phyloP scores from a whole-genome alignment of 108 stramenopile genomes.

The Skeletonema marinoi region DNA sequence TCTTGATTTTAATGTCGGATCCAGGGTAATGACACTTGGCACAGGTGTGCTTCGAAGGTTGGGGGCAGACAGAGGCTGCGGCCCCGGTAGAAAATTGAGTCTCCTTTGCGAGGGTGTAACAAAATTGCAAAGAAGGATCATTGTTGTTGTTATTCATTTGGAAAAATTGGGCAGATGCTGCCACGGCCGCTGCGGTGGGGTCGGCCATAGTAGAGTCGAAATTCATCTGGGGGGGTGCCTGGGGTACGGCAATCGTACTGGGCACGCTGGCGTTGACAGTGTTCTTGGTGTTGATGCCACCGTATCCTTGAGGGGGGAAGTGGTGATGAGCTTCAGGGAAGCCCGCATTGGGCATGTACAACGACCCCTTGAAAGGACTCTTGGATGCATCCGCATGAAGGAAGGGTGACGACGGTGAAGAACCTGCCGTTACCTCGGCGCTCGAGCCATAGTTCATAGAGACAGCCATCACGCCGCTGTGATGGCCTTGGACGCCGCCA shows the following conservation, averaged over 20 bases:
- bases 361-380: neutral
- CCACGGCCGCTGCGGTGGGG: neutral
- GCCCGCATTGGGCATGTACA: neutral
- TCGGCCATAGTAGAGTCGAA: neutral
- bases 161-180: neutral
- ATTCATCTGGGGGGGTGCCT: neutral
- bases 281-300: neutral
- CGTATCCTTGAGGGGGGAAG: neutral
- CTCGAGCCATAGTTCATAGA: neutral
- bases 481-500: neutral
- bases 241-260: neutral
- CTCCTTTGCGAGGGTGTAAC: neutral
- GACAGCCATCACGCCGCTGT: neutral
- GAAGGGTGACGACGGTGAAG: neutral
- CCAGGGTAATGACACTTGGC: conserved; percentile 12
- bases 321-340: neutral
- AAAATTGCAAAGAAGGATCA: neutral
- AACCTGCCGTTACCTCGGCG: neutral
- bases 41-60: conserved; percentile 6
- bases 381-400: neutral
- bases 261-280: neutral
- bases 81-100: neutral
- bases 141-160: neutral
- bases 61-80: neutral
- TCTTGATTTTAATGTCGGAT: conserved; percentile 15